A percentile compares a stretch with the other conserved stretches of the same genome.
phyloP scores from a whole-genome alignment of 2,329 filamentous ascomycete genomes.

The Parastagonospora avenae region DNA sequence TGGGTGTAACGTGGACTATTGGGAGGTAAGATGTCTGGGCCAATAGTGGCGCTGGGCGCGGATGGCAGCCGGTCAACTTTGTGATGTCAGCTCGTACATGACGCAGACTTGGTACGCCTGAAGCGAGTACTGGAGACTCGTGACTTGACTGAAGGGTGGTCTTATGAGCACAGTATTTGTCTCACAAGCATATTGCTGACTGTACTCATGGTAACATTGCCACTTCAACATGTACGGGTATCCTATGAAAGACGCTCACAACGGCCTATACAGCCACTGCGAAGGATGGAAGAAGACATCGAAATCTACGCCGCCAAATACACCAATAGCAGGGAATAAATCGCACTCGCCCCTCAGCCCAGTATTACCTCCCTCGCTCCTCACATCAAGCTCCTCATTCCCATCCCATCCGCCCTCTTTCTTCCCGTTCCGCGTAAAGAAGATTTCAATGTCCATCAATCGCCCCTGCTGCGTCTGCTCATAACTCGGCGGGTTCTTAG shows the following conservation, averaged over 20 bases:
- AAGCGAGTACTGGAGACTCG: too few species aligned
- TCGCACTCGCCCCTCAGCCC: conserved; percentile 76
- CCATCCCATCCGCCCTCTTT: conserved; percentile 70
- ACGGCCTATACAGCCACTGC: conserved; percentile 60
- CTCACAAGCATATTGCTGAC: too few species aligned
- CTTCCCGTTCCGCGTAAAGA: conserved; percentile 72
- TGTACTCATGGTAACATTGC: too few species aligned
- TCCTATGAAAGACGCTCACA: conserved; percentile 8
- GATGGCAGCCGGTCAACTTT: background rate
- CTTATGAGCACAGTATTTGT: too few species aligned
- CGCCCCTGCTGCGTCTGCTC: conserved; percentile 26
- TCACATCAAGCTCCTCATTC: conserved; percentile 73
- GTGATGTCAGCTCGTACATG: background rate
- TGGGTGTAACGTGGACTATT: background rate
- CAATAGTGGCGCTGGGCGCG: background rate
- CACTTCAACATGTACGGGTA: too few species aligned
- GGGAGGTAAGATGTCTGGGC: background rate
- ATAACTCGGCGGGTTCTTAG: conserved; percentile 43
- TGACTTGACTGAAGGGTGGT: too few species aligned
- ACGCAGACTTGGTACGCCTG: too few species aligned
- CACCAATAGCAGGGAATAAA: conserved; percentile 71
- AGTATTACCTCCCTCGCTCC: conserved; percentile 63
- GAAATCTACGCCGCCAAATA: conserved; percentile 70
- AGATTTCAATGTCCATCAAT: conserved; percentile 62
- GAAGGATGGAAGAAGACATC: conserved; percentile 67